Evolutionary conservation across 2,329 filamentous ascomycete species (phyloP).

Genomic region (Tolypocladium album): DNA sequence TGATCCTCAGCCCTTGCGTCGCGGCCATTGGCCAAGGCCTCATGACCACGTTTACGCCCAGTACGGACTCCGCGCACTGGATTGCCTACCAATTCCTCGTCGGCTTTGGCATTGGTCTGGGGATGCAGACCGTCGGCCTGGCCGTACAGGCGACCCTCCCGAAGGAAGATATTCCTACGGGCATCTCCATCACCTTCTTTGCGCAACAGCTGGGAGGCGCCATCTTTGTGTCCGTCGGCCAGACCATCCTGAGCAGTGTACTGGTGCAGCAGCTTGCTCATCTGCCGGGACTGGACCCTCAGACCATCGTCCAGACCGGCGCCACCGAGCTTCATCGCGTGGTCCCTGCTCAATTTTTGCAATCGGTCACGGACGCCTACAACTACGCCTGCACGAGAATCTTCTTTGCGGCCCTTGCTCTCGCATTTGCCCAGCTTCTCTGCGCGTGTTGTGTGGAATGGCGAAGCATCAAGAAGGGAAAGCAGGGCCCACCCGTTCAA

Average conservation of each 20-base stretch:
- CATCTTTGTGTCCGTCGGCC: constrained; percentile 45
- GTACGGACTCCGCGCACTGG: constrained; percentile 40
- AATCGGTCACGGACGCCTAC: constrained; percentile 50
- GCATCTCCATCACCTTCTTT: constrained; percentile 46
- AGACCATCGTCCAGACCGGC: constrained; percentile 33
- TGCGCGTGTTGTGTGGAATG: constrained; percentile 52
- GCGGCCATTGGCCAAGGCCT: constrained; percentile 44
- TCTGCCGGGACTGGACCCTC: constrained; percentile 31
- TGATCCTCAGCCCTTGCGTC: constrained; percentile 39
- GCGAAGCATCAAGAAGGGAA: constrained; percentile 52
- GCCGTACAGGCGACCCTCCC: constrained; percentile 44
- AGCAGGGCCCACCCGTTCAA: constrained; percentile 4
- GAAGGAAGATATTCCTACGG: constrained; percentile 41
- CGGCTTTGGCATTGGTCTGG: constrained; percentile 47
- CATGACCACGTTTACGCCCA: constrained; percentile 41
- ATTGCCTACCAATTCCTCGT: constrained; percentile 48
- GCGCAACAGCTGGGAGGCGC: constrained; percentile 48
- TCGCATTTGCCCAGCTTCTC: constrained; percentile 44
- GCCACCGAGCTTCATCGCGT: constrained; percentile 48
- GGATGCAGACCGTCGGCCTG: constrained; percentile 46
- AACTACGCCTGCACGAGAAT: constrained; percentile 52
- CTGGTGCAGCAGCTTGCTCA: constrained; percentile 26
- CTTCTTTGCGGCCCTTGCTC: constrained; percentile 50
- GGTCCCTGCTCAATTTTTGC: constrained; percentile 38
- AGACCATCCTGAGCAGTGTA: constrained; percentile 42